phyloP scores from a whole-genome alignment of 129 eudicot genomes.

The Pulicaria dysenterica region DNA sequence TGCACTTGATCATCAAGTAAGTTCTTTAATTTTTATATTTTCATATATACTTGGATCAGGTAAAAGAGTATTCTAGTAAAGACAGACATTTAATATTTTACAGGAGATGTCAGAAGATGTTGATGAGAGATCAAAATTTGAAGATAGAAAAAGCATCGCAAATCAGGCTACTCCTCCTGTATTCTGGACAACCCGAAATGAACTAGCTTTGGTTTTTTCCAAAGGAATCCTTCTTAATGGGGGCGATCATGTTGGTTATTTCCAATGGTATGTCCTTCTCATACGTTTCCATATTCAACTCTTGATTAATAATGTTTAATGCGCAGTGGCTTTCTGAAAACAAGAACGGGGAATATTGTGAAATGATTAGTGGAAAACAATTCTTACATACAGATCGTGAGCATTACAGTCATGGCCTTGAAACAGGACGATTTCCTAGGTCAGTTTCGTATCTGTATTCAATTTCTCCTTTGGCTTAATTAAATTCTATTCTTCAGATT shows the following conservation, averaged over 20 bases:
- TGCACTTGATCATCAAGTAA: constrained; percentile 18
- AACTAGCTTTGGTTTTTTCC: not conserved
- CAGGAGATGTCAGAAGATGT: constrained; percentile 5
- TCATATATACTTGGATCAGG: too few relatives aligned
- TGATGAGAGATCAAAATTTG: not conserved
- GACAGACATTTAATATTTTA: not conserved
- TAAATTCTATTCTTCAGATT: too few relatives aligned
- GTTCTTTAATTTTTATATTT: not conserved
- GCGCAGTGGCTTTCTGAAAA: constrained; percentile 12
- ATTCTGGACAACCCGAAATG: not conserved
- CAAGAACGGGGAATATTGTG: not conserved
- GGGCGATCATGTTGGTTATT: constrained; percentile 8
- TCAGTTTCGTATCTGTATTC: too few relatives aligned
- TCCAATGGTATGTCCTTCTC: too few relatives aligned
- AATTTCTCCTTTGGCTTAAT: too few relatives aligned
- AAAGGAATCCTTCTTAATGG: constrained; percentile 14
- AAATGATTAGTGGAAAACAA: constrained; percentile 4
- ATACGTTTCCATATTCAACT: too few relatives aligned
- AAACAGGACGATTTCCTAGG: too few relatives aligned
- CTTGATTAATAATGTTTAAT: too few relatives aligned
- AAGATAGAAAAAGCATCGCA: not conserved
- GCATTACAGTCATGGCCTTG: too few relatives aligned
- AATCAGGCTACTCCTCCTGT: constrained; percentile 2
- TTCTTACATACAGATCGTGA: not conserved
- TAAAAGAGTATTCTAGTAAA: not conserved